These are phyloP conservation scores for Prunus yedoensis DNA, from an alignment of 331 rosid genomes.

Conservation along the genomic window DNA sequence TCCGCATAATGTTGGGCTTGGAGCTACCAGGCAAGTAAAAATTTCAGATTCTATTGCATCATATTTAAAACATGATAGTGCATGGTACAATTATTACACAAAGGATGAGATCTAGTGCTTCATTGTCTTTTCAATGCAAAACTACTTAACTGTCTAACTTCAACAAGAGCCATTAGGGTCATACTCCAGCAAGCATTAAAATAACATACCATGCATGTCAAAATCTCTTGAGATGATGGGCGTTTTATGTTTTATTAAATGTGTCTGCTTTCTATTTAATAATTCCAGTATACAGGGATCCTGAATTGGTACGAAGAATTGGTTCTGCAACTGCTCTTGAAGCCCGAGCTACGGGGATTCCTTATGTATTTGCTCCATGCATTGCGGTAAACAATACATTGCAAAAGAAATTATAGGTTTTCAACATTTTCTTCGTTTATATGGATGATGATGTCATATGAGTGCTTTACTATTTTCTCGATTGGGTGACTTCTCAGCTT, in stretches of 20 bases:
- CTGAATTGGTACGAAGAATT: conserved; percentile 32
- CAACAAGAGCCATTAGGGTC: not conserved
- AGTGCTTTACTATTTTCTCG: not conserved
- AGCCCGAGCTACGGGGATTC: conserved; percentile 48
- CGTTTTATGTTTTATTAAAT: not conserved
- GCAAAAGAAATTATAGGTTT: not conserved
- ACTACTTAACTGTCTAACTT: not conserved
- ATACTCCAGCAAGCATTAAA: not conserved
- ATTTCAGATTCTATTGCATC: not conserved
- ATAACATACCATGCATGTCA: not conserved
- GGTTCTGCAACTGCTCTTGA: conserved; percentile 56
- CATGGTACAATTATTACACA: not conserved
- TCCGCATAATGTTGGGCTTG: conserved; percentile 67
- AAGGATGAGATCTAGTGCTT: not conserved
- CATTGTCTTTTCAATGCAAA: not conserved
- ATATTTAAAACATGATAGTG: not conserved
- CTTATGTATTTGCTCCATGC: conserved; percentile 51
- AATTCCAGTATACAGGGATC: conserved; percentile 34
- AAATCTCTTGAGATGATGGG: not conserved
- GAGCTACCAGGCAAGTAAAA: conserved; percentile 58
- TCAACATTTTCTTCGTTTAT: not conserved
- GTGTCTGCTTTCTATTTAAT: not conserved
- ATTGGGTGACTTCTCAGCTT: not conserved
- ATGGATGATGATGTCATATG: not conserved
- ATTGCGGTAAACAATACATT: conserved; percentile 34